Conservation (phyloP, 2,329 filamentous ascomycete genomes). For the Aspergillus sp. region DNA sequence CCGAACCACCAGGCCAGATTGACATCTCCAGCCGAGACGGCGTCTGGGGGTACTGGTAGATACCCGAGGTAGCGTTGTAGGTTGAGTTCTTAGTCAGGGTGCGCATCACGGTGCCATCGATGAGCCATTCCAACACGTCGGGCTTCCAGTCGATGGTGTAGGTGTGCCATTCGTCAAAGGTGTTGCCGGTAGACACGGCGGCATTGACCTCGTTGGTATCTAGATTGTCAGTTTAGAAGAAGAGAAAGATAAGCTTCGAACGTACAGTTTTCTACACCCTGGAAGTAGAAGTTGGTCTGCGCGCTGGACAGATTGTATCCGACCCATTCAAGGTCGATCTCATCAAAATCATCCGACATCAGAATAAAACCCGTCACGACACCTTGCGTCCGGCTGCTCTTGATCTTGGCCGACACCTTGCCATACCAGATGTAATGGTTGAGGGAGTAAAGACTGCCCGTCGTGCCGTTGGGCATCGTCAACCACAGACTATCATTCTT, state of each 20-base stretch:
- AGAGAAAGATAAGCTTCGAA: not conserved
- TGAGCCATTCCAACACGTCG: not conserved
- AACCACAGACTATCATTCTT: constrained; percentile 5
- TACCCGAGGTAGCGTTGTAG: not conserved
- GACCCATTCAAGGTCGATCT: constrained; percentile 7
- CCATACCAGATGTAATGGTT: constrained; percentile 10
- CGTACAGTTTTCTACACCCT: constrained; percentile 6
- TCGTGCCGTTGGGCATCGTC: constrained; percentile 9
- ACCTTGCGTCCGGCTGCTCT: constrained; percentile 4
- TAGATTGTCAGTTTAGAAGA: not conserved
- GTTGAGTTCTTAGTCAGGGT: constrained; percentile 6
- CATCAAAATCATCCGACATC: constrained; percentile 3
- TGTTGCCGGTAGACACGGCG: constrained; percentile 1
- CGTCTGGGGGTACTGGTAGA: constrained; percentile 6
- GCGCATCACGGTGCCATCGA: constrained; percentile 1
- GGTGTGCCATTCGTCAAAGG: constrained; percentile 1
- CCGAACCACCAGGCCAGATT: not conserved
- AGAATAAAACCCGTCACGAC: constrained; percentile 2
- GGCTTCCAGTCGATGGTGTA: constrained; percentile 9
- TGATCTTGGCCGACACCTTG: constrained; percentile 5
- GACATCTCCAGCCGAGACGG: constrained; percentile 8
- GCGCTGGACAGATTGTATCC: constrained; percentile 6
- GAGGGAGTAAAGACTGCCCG: constrained; percentile 1
- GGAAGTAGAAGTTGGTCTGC: constrained; percentile 9
- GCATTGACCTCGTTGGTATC: constrained; percentile 5